phyloP scores from a whole-genome alignment of 257 asterid species.

The Solanum medicagineum region DNA sequence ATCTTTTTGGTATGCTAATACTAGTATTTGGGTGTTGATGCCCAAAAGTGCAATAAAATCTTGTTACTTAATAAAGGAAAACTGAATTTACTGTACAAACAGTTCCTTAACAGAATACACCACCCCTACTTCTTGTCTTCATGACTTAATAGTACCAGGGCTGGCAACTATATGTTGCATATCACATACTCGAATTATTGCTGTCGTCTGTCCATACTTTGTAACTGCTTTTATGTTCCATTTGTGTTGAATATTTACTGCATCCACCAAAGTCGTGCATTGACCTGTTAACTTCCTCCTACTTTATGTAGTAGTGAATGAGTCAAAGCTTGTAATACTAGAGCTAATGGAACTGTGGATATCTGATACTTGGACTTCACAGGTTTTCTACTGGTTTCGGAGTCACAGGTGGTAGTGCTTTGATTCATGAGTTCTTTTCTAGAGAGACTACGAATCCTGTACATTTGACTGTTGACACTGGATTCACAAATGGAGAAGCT shows the following conservation, averaged over 20 bases:
- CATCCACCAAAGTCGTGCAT: background rate
- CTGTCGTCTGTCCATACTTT: background rate
- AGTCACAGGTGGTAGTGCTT: constrained; percentile 47
- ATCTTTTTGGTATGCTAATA: background rate
- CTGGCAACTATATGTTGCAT: background rate
- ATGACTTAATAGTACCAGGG: background rate
- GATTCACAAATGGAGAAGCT: constrained; percentile 42
- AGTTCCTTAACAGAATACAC: background rate
- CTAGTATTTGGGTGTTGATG: background rate
- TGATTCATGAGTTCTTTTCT: constrained; percentile 51
- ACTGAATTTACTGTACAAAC: background rate
- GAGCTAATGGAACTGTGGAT: background rate
- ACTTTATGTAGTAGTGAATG: background rate
- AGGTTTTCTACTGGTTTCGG: constrained; percentile 65
- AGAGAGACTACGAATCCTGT: constrained; percentile 48
- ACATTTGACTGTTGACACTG: constrained; percentile 69
- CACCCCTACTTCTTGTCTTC: background rate
- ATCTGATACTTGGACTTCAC: constrained; percentile 1
- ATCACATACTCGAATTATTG: background rate
- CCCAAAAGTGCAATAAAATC: background rate
- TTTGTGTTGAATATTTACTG: background rate
- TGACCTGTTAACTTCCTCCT: background rate
- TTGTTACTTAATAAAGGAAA: background rate
- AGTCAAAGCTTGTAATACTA: background rate
- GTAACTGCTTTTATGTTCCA: background rate